Evolutionary conservation across 2,329 filamentous ascomycete species (phyloP), one percentile per base, ranked within the genome.

Genomic region (Ciborinia camelliae): DNA sequence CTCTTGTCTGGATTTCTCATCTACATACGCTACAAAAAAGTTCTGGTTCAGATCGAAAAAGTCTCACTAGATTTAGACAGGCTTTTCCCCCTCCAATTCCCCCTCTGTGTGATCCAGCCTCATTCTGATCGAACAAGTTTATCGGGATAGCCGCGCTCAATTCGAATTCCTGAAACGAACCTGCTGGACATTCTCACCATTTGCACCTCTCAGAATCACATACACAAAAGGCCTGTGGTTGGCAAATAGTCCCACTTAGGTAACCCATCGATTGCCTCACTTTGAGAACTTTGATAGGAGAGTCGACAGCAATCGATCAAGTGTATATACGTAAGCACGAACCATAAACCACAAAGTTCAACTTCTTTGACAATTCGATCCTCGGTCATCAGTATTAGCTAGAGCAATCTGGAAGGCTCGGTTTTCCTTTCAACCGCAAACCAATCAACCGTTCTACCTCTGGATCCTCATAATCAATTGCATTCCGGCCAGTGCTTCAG

Each of bases 181-280:
- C 39, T 45, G 39, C 20, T 23, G 39, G n/a, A n/a, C 26, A 35
- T 62, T 47, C 28, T 35, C 47, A 43, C 28, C 39, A 45, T 23
- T 48, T 45, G 20, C 51, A 41, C 52, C 51, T 30, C 41, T 14
- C 41, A 58, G 20, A 45, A 30, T 28, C 18, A 47, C 12, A 47
- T 18, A 43, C 28, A 47, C 57, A 63, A 35, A 23, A 37, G 15
- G 18, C 18, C 28, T 32, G 48, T 55, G 37, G 18, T 57, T 45
- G 12, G 30, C 30, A 15, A 51, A 47, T 39, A 54, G n/a, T 52
- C 35, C 37, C 48, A 54, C 48, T 41, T 28, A 18, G 30, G 41
- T 57, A 50, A 55, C 61, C 41, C 43, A 63, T 63, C 45, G 39
- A 63, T 63, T 63, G 61, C 51, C 61, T 63, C 52, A 50, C 61